Conservation (phyloP, 2,329 filamentous ascomycete species). For the Fusarium sp. region DNA sequence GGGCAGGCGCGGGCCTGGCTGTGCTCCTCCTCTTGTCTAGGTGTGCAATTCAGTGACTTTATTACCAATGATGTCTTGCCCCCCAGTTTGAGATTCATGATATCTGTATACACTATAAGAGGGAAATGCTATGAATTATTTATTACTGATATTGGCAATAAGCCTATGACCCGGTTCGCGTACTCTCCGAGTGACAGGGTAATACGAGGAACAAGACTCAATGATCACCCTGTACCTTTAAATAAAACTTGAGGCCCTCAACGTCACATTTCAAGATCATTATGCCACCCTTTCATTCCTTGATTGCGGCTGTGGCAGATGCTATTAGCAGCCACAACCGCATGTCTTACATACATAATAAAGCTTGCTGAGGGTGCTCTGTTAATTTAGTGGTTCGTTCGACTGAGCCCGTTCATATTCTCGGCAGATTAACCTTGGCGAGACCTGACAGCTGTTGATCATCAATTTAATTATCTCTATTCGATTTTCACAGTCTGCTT, state of each 20-base stretch:
- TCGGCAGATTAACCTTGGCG: neutral
- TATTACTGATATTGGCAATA: neutral
- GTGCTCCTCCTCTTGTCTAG: conserved; percentile 7
- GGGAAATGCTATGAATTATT: neutral
- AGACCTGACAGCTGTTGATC: neutral
- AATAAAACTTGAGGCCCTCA: neutral
- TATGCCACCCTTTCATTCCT: conserved; percentile 17
- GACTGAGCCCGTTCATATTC: neutral
- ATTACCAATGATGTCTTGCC: neutral
- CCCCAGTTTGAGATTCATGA: neutral
- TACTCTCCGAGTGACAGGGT: neutral
- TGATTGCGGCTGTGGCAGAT: conserved; percentile 16
- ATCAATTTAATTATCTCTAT: neutral
- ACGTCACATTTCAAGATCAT: neutral
- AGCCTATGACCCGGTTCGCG: neutral
- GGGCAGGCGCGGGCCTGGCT: conserved; percentile 32
- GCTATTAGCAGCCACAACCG: conserved; percentile 15
- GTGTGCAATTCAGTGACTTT: neutral
- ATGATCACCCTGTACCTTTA: neutral
- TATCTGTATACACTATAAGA: neutral
- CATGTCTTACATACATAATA: conserved; percentile 1
- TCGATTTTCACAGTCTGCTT: neutral
- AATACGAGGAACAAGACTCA: neutral
- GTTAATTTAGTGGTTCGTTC: neutral
- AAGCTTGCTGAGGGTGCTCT: neutral